These are phyloP conservation scores for Aspergillus glaucus DNA, from an alignment of 2,329 filamentous ascomycete species.

Conservation along the genomic window DNA sequence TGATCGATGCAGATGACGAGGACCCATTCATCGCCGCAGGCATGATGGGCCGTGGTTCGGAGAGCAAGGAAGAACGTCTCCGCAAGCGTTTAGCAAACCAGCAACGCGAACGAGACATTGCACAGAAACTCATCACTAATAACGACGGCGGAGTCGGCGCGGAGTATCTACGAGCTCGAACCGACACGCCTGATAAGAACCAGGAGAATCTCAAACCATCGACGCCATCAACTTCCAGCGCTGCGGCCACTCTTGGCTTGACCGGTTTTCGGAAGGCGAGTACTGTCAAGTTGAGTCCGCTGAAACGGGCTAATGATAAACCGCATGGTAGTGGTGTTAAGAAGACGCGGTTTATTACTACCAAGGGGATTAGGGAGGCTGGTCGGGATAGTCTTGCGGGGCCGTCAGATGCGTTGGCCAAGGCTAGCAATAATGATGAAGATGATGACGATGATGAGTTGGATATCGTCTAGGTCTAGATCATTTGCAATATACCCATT, in stretches of 20 bases:
- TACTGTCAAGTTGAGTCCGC: constrained; percentile 35
- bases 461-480: constrained; percentile 36
- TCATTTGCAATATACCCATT: not conserved
- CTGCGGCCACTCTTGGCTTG: constrained; percentile 17
- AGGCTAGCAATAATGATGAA: constrained; percentile 35
- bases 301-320: constrained; percentile 32
- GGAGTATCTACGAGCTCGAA: constrained; percentile 39
- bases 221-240: constrained; percentile 7
- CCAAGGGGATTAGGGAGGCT: constrained; percentile 69
- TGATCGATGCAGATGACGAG: constrained; percentile 37
- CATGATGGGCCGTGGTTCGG: constrained; percentile 33
- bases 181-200: constrained; percentile 13
- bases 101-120: constrained; percentile 41
- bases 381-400: constrained; percentile 65
- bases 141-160: constrained; percentile 33
- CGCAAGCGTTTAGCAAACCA: constrained; percentile 38
- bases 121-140: constrained; percentile 33
- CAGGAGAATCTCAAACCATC: constrained; percentile 5
- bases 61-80: constrained; percentile 38
- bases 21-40: constrained; percentile 38
- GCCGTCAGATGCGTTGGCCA: constrained; percentile 35
- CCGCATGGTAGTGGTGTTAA: constrained; percentile 39
- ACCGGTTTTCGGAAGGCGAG: constrained; percentile 29
- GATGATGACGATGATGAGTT: constrained; percentile 49
- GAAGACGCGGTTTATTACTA: constrained; percentile 74